Base-by-base conservation (phyloP, 2,329 filamentous ascomycete species). In the Rhytidhysteron rufulum region DNA sequence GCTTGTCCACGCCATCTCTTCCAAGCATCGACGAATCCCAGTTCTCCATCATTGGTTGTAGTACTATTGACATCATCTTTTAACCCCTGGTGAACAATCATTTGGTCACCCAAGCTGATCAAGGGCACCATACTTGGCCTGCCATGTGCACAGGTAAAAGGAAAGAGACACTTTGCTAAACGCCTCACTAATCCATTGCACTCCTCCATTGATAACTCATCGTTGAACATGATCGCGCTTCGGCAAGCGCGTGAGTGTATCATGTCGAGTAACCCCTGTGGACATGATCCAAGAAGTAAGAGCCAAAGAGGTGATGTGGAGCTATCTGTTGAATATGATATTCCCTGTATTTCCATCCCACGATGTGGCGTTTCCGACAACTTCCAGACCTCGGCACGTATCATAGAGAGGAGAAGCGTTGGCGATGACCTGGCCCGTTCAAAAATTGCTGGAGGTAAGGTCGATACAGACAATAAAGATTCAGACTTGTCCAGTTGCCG, bases 141-240 rank as follows among this genome's bases (percentile, higher is more conserved):
- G 1, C 88, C 88, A 69, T 94, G 88, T 1, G 88, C 88, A 63
- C 88, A 94, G 57, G 88, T 83, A 49, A 93, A 93, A 0, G 88
- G 87, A 46, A 91, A 87, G 0, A 71, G 73, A 49, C 85, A 89
- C 1, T 54, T 57, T 0, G 76, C 73, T n/a, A 93, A 65, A 3
- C 71, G 71, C 2, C 40, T 44, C 0, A 91, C 60, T 24, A 93
- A 62, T 1, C 62, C 57, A 8, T 65, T 50, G 50, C 87, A 91
- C 47, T 88, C 74, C 0, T 71, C 63, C 1, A 58, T 47, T 0
- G 71, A 72, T 6, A 93, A 65, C 5, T 67, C 57, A 54, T 94
- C 88, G 51, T 91, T 91, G 65, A 94, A 94, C 86, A 90, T 91
- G 58, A 93, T 82, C 2, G 88, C 86, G 25, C 85, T 87, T 39